Conservation (phyloP, 1,284 basidiomycete genomes). For the Rhodotorula sp. region DNA sequence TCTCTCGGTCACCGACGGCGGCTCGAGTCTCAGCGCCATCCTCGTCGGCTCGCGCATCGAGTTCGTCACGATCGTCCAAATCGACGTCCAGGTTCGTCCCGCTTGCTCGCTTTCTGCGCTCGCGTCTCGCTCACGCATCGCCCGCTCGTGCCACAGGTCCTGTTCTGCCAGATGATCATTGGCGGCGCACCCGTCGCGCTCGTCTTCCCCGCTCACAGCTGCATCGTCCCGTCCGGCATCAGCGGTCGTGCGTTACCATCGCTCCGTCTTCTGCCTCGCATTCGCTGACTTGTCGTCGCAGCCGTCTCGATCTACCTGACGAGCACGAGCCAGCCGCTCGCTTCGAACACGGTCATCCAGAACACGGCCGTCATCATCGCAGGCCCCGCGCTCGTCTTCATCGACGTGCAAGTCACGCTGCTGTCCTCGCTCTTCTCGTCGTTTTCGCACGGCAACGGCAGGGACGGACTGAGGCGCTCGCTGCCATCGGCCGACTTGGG, state of each 20-base stretch:
- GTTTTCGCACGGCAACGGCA: neutral
- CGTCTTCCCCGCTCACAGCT: constrained; percentile 59
- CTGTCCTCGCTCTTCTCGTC: constrained; percentile 28
- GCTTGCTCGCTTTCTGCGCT: neutral
- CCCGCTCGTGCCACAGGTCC: constrained; percentile 49
- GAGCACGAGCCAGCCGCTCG: constrained; percentile 60
- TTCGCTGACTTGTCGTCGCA: neutral
- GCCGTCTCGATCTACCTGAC: constrained; percentile 72
- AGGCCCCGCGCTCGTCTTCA: constrained; percentile 55
- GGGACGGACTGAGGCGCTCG: neutral
- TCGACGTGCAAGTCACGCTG: constrained; percentile 26
- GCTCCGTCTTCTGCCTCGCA: too few relatives aligned
- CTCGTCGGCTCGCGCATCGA: constrained; percentile 65
- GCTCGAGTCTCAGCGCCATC: constrained; percentile 63
- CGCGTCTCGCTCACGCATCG: neutral
- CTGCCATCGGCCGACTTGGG: neutral
- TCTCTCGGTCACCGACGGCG: constrained; percentile 65
- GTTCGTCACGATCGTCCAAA: constrained; percentile 57
- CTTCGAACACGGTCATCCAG: constrained; percentile 61
- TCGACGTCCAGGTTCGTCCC: constrained; percentile 13
- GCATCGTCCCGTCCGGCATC: constrained; percentile 62
- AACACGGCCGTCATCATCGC: constrained; percentile 62
- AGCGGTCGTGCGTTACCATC: constrained; percentile 54
- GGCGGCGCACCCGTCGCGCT: constrained; percentile 62
- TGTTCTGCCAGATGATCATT: constrained; percentile 72